These are phyloP conservation scores for Plantago rigida DNA, from an alignment of 305 asterid species.

Conservation along the genomic window DNA sequence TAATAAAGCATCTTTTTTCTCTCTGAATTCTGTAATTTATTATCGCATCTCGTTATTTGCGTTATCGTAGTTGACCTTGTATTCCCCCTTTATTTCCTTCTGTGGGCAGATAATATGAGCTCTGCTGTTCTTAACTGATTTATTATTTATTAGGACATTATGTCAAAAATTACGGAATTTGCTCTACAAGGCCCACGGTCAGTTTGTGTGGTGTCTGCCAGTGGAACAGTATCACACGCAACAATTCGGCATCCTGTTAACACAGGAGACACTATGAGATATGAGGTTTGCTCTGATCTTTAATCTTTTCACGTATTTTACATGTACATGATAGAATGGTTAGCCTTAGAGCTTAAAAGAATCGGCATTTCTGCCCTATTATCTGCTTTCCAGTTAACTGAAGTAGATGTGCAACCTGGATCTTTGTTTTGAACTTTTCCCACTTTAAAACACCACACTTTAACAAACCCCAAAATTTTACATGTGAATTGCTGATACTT, in stretches of 20 bases:
- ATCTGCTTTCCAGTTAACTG: too few species aligned
- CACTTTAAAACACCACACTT: too few species aligned
- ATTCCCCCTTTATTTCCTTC: background rate
- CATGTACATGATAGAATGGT: background rate
- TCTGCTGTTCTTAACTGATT: constrained; percentile 22
- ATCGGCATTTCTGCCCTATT: background rate
- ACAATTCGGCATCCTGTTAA: constrained; percentile 69
- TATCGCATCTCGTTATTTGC: too few species aligned
- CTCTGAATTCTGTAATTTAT: too few species aligned
- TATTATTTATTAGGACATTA: constrained; percentile 50
- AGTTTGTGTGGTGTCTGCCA: constrained; percentile 66
- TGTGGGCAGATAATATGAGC: background rate
- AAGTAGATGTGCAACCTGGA: too few species aligned
- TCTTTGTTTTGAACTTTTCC: background rate
- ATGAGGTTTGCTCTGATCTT: constrained; percentile 45
- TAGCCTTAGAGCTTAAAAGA: background rate
- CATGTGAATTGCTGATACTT: too few species aligned
- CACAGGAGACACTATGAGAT: constrained; percentile 65
- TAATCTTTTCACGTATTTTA: background rate
- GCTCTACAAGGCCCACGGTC: constrained; percentile 77
- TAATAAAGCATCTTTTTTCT: too few species aligned
- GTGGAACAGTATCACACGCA: constrained; percentile 61
- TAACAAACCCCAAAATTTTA: too few species aligned
- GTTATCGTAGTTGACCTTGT: too few species aligned
- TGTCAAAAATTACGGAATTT: constrained; percentile 58